Evolutionary conservation across 495 filamentous ascomycete species (phyloP), one percentile per base, ranked within the genome.

Genomic region (Parachaetomium inaequale): DNA sequence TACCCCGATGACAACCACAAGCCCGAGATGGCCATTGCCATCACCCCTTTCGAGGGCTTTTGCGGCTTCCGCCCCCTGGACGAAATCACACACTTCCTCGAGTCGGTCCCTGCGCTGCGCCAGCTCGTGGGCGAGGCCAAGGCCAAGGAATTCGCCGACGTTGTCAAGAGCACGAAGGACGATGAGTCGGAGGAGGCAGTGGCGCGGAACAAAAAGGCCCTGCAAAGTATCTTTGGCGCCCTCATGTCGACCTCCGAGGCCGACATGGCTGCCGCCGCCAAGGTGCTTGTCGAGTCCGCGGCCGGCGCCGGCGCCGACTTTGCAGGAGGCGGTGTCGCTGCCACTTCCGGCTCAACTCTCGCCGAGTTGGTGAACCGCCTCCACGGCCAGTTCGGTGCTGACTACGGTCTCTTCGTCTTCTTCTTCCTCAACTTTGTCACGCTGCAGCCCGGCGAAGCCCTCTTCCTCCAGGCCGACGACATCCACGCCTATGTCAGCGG

Each of bases 1-100:
- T 98, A 98, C 69, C 93, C 93, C 61, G 93, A 98, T 81, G 93
- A 97, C 78, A 98, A 98, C 75, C 94, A 98, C 80, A 98, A 98
- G 75, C 94, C 94, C 49, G 94, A 98, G 75, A 98, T 98, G 94
- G 89, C 93, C 58, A 96, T 98, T 70, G 94, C 94, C 57, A 86
- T 98, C 70, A 97, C 94, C 2, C 87, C 89, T 3, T 98, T 98
- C 64, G 94, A 97, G 69, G 94, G 94, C 7, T 81, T 98, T 29
- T 98, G 94, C 69, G 93, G 94, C 17, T 98, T 98, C 80, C 85
- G 94, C 17, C 94, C 94, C 0, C 76, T 98, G 12, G 80, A 70
- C 25, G 91, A 99, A 75, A 93, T 97, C 52, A 78, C 85, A 3
- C 90, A 95, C 72, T 97, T 98, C 73, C 81, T 99, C 11, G 76